Evolutionary conservation across 148 eudicot genomes (phyloP).

Genomic region (Cornus suecica): DNA sequence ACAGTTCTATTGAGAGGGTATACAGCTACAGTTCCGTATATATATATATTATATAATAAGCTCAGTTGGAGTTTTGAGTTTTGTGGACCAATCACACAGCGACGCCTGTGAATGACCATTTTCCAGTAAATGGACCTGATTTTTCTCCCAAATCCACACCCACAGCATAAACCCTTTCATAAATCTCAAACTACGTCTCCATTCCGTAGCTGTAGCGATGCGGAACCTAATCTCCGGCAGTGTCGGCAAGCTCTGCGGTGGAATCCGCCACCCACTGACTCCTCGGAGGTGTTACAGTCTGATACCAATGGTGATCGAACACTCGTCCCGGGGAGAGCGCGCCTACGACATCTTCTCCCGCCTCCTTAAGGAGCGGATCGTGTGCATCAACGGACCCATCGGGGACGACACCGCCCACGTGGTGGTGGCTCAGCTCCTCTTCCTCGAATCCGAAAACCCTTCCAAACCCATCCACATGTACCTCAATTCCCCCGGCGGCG

Average conservation of each 20-base stretch:
- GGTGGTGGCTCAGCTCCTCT: constrained; percentile 92
- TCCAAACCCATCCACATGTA: constrained; percentile 92
- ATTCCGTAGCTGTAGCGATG: not conserved
- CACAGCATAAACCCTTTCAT: not conserved
- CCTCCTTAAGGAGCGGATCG: constrained; percentile 81
- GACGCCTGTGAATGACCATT: too few relatives aligned
- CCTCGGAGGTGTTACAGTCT: constrained; percentile 44
- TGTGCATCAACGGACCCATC: constrained; percentile 90
- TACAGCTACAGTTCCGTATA: too few relatives aligned
- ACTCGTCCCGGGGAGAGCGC: constrained; percentile 85
- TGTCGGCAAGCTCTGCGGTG: not conserved
- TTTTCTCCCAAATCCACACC: too few relatives aligned
- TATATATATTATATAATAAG: too few relatives aligned
- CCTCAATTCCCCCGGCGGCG: constrained; percentile 97
- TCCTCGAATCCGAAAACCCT: constrained; percentile 92
- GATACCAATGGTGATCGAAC: constrained; percentile 96
- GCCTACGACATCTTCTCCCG: constrained; percentile 98
- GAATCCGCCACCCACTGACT: not conserved
- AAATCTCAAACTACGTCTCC: not conserved
- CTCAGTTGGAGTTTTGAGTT: too few relatives aligned
- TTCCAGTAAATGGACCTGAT: too few relatives aligned
- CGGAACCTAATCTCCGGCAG: constrained; percentile 11
- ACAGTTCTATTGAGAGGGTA: too few relatives aligned
- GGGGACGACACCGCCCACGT: constrained; percentile 90
- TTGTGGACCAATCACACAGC: too few relatives aligned